Percentiles rank a stretch among this genome's conserved stretches.
These are phyloP conservation scores for Oxyria digyna DNA, from an alignment of 148 eudicot species.

Conservation along the genomic window DNA sequence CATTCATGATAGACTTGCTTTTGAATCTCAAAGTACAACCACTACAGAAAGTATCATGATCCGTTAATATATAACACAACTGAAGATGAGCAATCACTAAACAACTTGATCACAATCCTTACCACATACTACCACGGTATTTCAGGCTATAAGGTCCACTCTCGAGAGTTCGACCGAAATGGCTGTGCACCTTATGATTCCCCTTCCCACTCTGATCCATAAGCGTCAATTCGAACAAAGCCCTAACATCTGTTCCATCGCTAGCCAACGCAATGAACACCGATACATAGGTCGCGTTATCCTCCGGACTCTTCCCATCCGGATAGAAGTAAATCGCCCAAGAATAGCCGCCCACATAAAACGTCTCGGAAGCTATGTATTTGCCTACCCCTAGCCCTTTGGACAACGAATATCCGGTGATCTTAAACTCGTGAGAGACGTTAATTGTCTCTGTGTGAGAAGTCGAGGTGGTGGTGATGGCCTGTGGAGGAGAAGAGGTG, in stretches of 20 bases:
- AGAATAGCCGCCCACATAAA: conserved; percentile 35
- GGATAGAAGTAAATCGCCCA: conserved; percentile 58
- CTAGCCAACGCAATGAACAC: conserved; percentile 46
- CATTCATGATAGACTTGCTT: not conserved
- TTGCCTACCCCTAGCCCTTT: conserved; percentile 46
- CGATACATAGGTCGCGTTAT: conserved; percentile 32
- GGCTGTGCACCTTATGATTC: conserved; percentile 38
- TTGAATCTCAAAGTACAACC: not conserved
- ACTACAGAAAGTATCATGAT: not conserved
- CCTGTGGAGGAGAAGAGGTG: conserved; percentile 2
- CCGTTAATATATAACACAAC: not conserved
- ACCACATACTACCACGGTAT: conserved; percentile 57
- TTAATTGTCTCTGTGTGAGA: conserved; percentile 29
- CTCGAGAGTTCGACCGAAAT: conserved; percentile 36
- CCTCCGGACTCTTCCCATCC: conserved; percentile 44
- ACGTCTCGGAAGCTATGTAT: conserved; percentile 37
- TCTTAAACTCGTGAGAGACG: conserved; percentile 36
- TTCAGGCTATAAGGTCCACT: conserved; percentile 40
- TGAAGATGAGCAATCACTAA: not conserved
- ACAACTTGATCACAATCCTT: conserved; percentile 9
- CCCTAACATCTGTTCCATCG: conserved; percentile 46
- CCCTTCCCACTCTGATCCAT: conserved; percentile 49
- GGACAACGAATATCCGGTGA: conserved; percentile 32
- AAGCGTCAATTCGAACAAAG: conserved; percentile 41
- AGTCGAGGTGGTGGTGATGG: conserved; percentile 20